Evolutionary conservation across 208 protist species (phyloP), one percentile per base, ranked within the genome.

Genomic region (Acanthamoeba lenticulata): DNA sequence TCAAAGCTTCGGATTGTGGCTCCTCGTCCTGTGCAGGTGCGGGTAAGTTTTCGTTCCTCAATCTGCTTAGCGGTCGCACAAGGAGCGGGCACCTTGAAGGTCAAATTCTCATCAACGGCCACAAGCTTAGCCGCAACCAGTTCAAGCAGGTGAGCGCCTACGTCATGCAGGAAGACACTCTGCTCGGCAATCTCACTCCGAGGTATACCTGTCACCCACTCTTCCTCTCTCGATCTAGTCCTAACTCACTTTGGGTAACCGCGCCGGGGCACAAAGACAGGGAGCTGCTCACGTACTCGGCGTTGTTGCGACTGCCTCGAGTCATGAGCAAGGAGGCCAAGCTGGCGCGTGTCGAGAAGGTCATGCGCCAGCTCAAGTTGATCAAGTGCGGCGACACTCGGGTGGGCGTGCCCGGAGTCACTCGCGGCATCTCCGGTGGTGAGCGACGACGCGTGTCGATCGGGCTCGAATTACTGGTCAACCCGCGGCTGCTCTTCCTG

Each of bases 401-500:
- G 21, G 72, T 81, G 34, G 72, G 72, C 13, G 7, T 7, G 15
- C 34, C 72, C 15, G 72, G 72, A 5, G 34, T 81, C 21, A 60
- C 5, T 6, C 21, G 27, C 4, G 72, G 72, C 47, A 89, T 89
- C n/a, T 60, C 42, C 9, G 79, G 79, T 67, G 95, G 95, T 7
- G 92, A 96, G 91, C 89, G 88, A 13, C 94, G 95, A 60, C 92
- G 95, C 9, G 92, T 94, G 29, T 94, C 94, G 60, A 95, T 96
- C 45, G 95, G 94, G 34, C 88, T 94, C 34, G 95, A 96, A 92
- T 74, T 96, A 40, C 27, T 96, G 27, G 47, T 52, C 47, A 52
- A 52, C 27, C 95, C 94, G 0, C 74, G 38, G n/a, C 72, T 96
- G 24, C 60, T 96, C 62, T 96, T 96, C 47, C 79, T 96, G 24